These are phyloP conservation scores for Phytophthora meadii DNA, from an alignment of 352 stramenopile genomes.

Conservation along the genomic window DNA sequence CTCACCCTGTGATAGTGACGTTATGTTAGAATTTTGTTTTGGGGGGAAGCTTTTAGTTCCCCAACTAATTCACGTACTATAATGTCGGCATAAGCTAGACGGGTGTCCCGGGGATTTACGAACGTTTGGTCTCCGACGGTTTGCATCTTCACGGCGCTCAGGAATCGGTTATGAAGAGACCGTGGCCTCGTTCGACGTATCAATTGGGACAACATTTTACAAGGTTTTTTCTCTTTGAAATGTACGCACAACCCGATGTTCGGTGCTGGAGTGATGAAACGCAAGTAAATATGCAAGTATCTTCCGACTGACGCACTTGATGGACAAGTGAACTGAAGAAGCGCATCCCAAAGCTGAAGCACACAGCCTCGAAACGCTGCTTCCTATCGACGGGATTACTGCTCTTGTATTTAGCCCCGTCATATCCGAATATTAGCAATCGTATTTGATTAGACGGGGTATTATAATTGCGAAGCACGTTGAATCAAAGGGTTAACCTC, in stretches of 20 bases:
- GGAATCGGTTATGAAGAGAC: conserved; percentile 25
- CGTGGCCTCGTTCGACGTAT: conserved; percentile 14
- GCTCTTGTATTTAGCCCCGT: no score
- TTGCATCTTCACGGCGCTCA: conserved; percentile 41
- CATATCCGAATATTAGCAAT: no score
- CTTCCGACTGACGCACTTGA: conserved; percentile 6
- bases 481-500: no score
- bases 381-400: conserved; percentile 7
- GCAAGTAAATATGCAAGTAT: not conserved
- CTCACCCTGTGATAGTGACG: conserved; percentile 30
- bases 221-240: conserved; percentile 2
- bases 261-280: conserved; percentile 2
- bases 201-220: conserved; percentile 18
- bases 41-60: no score
- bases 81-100: conserved; percentile 66
- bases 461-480: no score
- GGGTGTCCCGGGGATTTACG: conserved; percentile 60
- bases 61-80: conserved; percentile 42
- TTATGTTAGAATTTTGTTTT: no score
- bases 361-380: not conserved
- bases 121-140: conserved; percentile 38
- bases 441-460: no score
- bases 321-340: conserved; percentile 7
- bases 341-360: conserved; percentile 6
- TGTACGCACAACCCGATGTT: not conserved